phyloP scores from a whole-genome alignment of 768 basidiomycete genomes.

The Leccinum variicolor region DNA sequence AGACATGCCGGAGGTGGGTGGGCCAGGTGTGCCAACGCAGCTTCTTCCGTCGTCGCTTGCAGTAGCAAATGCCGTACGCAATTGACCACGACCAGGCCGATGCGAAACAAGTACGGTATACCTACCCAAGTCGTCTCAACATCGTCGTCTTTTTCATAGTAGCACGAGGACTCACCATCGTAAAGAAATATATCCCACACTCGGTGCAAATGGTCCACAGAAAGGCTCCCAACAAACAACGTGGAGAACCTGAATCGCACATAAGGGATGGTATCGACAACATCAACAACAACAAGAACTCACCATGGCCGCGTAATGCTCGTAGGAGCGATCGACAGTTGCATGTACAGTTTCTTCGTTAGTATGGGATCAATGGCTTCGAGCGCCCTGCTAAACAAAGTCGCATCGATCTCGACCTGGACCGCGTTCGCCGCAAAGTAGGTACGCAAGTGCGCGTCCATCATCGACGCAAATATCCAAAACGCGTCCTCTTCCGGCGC shows the following conservation, averaged over 20 bases:
- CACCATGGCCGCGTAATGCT: constrained; percentile 66
- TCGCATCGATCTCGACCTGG: constrained; percentile 75
- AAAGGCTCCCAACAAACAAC: constrained; percentile 65
- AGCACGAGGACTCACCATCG: constrained; percentile 53
- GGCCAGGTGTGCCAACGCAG: constrained; percentile 46
- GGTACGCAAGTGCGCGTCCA: constrained; percentile 78
- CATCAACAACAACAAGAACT: not conserved
- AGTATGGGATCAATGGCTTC: constrained; percentile 56
- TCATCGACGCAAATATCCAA: constrained; percentile 85
- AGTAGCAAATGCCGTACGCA: constrained; percentile 60
- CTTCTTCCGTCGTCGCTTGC: constrained; percentile 44
- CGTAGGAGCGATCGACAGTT: constrained; percentile 56
- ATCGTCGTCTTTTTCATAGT: not conserved
- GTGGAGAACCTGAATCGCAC: constrained; percentile 57
- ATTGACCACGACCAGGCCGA: constrained; percentile 62
- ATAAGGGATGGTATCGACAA: not conserved
- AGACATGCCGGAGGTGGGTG: constrained; percentile 52
- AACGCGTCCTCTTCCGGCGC: constrained; percentile 88
- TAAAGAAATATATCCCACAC: constrained; percentile 83
- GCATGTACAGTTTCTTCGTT: constrained; percentile 66
- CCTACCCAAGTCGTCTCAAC: constrained; percentile 40
- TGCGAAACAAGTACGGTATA: constrained; percentile 68
- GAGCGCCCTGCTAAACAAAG: constrained; percentile 66
- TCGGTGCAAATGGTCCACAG: constrained; percentile 61
- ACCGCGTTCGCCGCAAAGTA: constrained; percentile 62